Evolutionary conservation across 345 rosid genomes (phyloP), one percentile per base, ranked within the genome.

Genomic region (Ceriops zippeliana): DNA sequence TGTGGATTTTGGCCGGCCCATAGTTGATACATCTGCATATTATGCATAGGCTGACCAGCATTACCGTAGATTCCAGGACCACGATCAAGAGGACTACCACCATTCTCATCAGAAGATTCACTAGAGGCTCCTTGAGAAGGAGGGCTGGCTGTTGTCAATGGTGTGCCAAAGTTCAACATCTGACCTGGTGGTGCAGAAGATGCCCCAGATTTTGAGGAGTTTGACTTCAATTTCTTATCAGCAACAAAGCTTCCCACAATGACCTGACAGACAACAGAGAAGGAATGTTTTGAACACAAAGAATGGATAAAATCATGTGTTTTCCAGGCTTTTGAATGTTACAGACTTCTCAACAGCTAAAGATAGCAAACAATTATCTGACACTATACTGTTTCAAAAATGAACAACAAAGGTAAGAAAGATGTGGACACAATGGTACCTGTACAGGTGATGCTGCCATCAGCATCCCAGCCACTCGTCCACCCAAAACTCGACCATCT

Each of bases 161-260:
- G 83, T n/a, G 76, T 72, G 28, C 89, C 88, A 52, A 87, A 91
- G 82, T 76, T 85, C 80, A 85, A 73, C 83, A 80, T 87, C 34
- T 86, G 86, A 46, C 86, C 70, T 7, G 83, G 51, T 32, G 80
- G 75, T 11, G 79, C 78, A 0, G 84, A 73, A 20, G 89, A 83
- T 5, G 86, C 77, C 65, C 83, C 96, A 22, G 93, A 79, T 78
- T 81, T 85, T 58, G 68, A 72, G 28, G 54, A 37, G 22, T 28
- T 81, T 16, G 75, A 65, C 58, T 69, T 85, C 11, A 70, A 66
- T 77, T 88, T 93, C 76, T 83, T 93, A 52, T 84, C 91, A 0
- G 82, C 83, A 42, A 90, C 73, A 70, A 95, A 95, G 89, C 99
- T 91, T 66, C 99, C 99, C 28, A 91, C 86, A 62, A 91, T 87